Evolutionary conservation across 306 rosid genomes (phyloP).

Genomic region (Castanospermum australe): DNA sequence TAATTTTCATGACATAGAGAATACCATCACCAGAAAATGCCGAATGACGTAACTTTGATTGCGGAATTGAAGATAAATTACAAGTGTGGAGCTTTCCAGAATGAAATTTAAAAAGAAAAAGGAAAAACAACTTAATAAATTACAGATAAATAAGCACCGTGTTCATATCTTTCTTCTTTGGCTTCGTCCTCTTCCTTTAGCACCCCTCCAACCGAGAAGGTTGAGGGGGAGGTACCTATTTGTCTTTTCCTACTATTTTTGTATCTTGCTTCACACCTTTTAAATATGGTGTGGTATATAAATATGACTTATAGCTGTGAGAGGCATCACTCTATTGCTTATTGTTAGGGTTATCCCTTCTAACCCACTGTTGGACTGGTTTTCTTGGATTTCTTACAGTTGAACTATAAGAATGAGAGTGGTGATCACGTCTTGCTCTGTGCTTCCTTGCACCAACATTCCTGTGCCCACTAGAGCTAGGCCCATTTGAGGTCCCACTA

Average conservation of each 20-base stretch:
- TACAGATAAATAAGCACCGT: conserved; percentile 4
- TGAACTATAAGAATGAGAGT: conserved; percentile 5
- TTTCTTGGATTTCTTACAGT: conserved; percentile 43
- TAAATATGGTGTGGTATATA: neutral
- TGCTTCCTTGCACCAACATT: conserved; percentile 32
- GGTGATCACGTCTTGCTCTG: conserved; percentile 25
- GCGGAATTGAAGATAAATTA: neutral
- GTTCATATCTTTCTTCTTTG: conserved; percentile 4
- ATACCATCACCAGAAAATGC: neutral
- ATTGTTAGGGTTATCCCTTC: conserved; percentile 44
- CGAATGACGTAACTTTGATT: neutral
- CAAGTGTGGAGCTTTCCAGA: neutral
- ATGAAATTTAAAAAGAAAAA: neutral
- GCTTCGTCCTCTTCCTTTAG: neutral
- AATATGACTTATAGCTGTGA: neutral
- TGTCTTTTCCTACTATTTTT: conserved; percentile 12
- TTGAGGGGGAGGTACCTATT: neutral
- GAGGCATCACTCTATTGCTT: conserved; percentile 24
- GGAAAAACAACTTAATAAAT: neutral
- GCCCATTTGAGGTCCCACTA: conserved; percentile 12
- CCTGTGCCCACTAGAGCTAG: conserved; percentile 39
- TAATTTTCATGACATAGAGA: neutral
- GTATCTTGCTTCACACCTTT: neutral
- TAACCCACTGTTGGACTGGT: conserved; percentile 62
- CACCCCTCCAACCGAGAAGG: neutral